Evolutionary conservation across 2,329 filamentous ascomycete species (phyloP).

Genomic region (Venturia asperata): DNA sequence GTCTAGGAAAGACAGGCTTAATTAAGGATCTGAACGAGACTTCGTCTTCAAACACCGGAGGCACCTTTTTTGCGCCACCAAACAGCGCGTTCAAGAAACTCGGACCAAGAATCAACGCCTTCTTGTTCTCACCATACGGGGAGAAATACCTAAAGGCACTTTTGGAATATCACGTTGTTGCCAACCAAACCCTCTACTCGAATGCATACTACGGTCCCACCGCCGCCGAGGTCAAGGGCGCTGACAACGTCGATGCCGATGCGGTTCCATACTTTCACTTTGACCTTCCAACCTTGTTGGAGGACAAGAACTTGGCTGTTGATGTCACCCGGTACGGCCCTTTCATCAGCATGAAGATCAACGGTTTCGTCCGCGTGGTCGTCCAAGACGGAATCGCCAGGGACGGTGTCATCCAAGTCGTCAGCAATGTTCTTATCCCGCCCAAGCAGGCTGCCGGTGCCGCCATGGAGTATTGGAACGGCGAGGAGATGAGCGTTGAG

Average conservation of each 20-base stretch:
- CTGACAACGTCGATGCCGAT: slow-evolving; percentile 22
- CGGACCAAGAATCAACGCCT: slow-evolving; percentile 66
- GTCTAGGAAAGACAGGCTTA: slow-evolving; percentile 66
- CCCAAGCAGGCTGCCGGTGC: slow-evolving; percentile 46
- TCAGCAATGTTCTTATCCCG: slow-evolving; percentile 67
- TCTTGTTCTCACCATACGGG: slow-evolving; percentile 73
- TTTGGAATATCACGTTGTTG: slow-evolving; percentile 70
- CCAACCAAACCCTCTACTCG: slow-evolving; percentile 70
- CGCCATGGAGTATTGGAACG: slow-evolving; percentile 31
- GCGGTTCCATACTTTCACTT: slow-evolving; percentile 49
- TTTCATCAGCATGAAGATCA: slow-evolving; percentile 65
- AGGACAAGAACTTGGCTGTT: slow-evolving; percentile 58
- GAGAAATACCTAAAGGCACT: slow-evolving; percentile 69
- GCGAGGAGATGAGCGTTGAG: slow-evolving; percentile 51
- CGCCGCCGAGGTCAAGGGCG: slow-evolving; percentile 22
- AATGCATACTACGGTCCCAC: slow-evolving; percentile 65
- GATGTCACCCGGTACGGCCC: slow-evolving; percentile 64
- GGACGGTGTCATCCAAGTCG: slow-evolving; percentile 77
- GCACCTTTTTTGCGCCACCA: slow-evolving; percentile 72
- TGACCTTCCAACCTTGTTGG: slow-evolving; percentile 66
- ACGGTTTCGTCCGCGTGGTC: slow-evolving; percentile 60
- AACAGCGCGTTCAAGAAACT: slow-evolving; percentile 76
- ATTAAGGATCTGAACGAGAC: slow-evolving; percentile 50
- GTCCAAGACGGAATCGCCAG: slow-evolving; percentile 64
- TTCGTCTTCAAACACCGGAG: slow-evolving; percentile 46